Base-by-base conservation (phyloP, 108 stramenopile genomes). In the Skeletonema marinoi region DNA sequence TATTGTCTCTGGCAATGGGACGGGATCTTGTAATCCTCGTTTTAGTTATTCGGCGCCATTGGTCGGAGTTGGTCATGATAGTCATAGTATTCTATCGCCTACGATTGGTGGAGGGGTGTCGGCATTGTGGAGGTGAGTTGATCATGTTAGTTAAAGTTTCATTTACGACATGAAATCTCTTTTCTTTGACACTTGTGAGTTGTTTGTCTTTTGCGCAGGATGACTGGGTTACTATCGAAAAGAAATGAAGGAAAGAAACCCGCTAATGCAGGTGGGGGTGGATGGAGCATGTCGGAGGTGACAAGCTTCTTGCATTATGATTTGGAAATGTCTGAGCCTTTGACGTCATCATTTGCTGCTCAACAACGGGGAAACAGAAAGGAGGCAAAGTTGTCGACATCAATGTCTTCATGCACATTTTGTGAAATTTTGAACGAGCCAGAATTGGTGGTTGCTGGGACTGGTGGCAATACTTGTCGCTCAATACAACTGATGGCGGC, bases 101-200 rank as follows among this genome's bases (percentile, higher is more conserved):
- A 73, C 71, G 8, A 32, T 35, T 14, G 80, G 85, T 13, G 80
- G 80, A 11, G 85, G 85, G 17, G 75, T 71, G 2, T 39, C 66
- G 44, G 79, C 75, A 13, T 35, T 51, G 12, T 85, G 84, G 84
- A 44, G 79, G 25, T 46, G 44, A 46, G 44, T 46, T 25, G 25
- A 25, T 25, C 25, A 25, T 25, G 25, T 25, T 25, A 25, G 25
- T 25, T 25, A 25, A 25, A 25, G 25, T 25, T 25, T 25, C 25
- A 25, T 25, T 25, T 25, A 36, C 35, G 44, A 25, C 11, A 3
- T 6, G 44, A 6, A 14, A 46, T 14, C 7, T 46, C 25, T 25
- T 46, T 1, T 8, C 25, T 25, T 14, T 46, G 11, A 46, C 44
- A 46, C 44, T 46, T 46, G 14, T 11, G 11, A 6, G 7, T 46